Percentiles rank a stretch among this genome's conserved stretches.
Evolutionary conservation across 2,329 filamentous ascomycete genomes (phyloP).

Genomic region (Madurella mycetomatis): DNA sequence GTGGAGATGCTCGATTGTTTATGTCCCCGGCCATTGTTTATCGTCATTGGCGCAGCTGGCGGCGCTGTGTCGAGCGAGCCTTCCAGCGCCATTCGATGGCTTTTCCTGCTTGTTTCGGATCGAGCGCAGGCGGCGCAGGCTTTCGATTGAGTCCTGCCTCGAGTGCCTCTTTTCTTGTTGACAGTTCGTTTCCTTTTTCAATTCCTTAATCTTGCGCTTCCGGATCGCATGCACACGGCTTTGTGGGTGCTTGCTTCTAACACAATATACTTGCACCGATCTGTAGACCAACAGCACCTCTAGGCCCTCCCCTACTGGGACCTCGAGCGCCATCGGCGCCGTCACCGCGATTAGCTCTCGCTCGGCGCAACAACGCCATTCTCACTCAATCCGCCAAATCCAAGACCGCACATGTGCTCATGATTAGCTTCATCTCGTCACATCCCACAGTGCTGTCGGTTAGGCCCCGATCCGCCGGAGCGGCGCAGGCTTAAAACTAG

Average conservation of each 20-base stretch:
- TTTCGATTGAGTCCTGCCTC: not conserved
- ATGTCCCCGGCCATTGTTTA: slow-evolving; percentile 19
- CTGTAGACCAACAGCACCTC: not conserved
- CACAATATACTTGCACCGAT: slow-evolving; percentile 3
- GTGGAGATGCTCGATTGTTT: slow-evolving; percentile 17
- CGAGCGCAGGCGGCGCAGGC: slow-evolving; percentile 10
- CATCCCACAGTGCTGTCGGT: not conserved
- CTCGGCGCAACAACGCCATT: not conserved
- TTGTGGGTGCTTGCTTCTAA: slow-evolving; percentile 1
- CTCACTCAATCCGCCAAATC: too few relatives aligned
- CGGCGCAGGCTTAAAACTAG: slow-evolving; percentile 7
- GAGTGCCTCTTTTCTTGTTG: not conserved
- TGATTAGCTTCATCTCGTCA: not conserved
- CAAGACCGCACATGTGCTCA: not conserved
- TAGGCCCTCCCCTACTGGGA: too few relatives aligned
- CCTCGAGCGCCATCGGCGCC: too few relatives aligned
- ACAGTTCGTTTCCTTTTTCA: not conserved
- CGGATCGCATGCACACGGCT: not conserved
- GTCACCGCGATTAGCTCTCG: not conserved
- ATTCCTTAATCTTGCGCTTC: not conserved
- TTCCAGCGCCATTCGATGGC: not conserved
- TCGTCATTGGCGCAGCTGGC: slow-evolving; percentile 15
- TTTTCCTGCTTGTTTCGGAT: not conserved
- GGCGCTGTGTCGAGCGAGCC: slow-evolving; percentile 1
- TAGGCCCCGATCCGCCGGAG: not conserved